Evolutionary conservation across 2,329 filamentous ascomycete species (phyloP).

Genomic region (Myriosclerotinia duriaeana): DNA sequence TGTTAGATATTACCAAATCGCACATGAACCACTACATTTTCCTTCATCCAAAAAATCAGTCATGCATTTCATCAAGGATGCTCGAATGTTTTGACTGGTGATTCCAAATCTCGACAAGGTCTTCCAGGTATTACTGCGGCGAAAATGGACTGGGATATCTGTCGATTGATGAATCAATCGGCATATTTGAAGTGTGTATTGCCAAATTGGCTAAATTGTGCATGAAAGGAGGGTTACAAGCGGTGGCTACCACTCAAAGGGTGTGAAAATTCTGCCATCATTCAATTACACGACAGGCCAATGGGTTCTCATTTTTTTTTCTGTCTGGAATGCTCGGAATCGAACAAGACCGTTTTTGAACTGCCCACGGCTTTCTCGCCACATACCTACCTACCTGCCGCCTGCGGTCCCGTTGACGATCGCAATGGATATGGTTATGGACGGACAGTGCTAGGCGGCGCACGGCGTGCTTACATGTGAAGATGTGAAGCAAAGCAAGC

Average conservation of each 20-base stretch:
- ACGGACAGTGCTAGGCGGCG: not conserved
- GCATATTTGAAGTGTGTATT: not conserved
- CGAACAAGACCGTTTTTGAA: not conserved
- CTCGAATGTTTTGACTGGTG: slow-evolving; percentile 1
- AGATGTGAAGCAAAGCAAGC: slow-evolving; percentile 12
- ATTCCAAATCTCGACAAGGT: slow-evolving; percentile 1
- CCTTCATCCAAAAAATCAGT: slow-evolving; percentile 1
- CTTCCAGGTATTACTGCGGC: slow-evolving; percentile 1
- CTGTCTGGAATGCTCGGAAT: not conserved
- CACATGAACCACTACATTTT: slow-evolving; percentile 10
- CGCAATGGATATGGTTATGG: not conserved
- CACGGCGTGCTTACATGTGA: not conserved
- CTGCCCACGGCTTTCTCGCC: slow-evolving; percentile 10
- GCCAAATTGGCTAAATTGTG: slow-evolving; percentile 15
- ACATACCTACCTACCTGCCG: not conserved
- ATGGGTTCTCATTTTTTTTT: not conserved
- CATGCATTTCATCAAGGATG: slow-evolving; percentile 17
- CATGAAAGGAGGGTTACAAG: slow-evolving; percentile 17
- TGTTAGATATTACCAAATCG: slow-evolving; percentile 18
- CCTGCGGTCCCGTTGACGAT: slow-evolving; percentile 2
- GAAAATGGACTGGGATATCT: not conserved
- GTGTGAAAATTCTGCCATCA: slow-evolving; percentile 17
- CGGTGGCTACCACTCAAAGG: slow-evolving; percentile 18
- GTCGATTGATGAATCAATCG: slow-evolving; percentile 13
- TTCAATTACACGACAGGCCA: slow-evolving; percentile 16